Evolutionary conservation across 768 basidiomycete genomes (phyloP), one percentile per base, ranked within the genome.

Genomic region (Lactifluus echinatus): DNA sequence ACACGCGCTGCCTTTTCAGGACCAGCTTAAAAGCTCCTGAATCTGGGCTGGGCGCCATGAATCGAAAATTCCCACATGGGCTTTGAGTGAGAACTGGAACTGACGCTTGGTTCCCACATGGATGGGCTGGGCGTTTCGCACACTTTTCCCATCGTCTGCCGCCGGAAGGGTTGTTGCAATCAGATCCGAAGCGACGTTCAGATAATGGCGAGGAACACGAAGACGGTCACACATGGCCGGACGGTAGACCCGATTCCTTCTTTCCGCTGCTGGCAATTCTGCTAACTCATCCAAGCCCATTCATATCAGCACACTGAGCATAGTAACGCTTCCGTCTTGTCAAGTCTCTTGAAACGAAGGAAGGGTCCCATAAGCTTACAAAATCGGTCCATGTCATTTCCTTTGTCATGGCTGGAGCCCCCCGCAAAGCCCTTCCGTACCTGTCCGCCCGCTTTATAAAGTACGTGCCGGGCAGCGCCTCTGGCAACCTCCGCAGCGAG

Each of bases 371-470:
- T 42, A 23, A 24, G 14, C 46, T 24, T 26, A 15, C 31, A 28
- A 17, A 12, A 23, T 46, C 33, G 31, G 46, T 36, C 39, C 29
- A 53, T 58, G 14, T 36, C 46, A 58, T 47, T 36, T 58, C 23
- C 45, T 52, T 57, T 47, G 56, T 52, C 50, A 53, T 29, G 26
- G 26, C 40, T 23, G 39, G 28, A 42, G 31, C 23, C 24, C 10
- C 42, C 46, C 40, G 19, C 26, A 8, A 44, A 26, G 8, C 40
- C 17, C 26, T 26, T 11, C 47, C 39, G 31, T 48, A 19, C 46
- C 57, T 49, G 23, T 24, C 19, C 8, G 28, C 31, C 48, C 53
- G 48, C 47, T 50, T 31, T 59, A 59, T 58, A 59, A 59, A 59
- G 17, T 50, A 37, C 8, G 42, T 23, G 12, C 51, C 52, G 31